A percentile compares a stretch with the other conserved stretches of the same genome.
Evolutionary conservation across 345 rosid species (phyloP).

Genomic region (Camelina neglecta): DNA sequence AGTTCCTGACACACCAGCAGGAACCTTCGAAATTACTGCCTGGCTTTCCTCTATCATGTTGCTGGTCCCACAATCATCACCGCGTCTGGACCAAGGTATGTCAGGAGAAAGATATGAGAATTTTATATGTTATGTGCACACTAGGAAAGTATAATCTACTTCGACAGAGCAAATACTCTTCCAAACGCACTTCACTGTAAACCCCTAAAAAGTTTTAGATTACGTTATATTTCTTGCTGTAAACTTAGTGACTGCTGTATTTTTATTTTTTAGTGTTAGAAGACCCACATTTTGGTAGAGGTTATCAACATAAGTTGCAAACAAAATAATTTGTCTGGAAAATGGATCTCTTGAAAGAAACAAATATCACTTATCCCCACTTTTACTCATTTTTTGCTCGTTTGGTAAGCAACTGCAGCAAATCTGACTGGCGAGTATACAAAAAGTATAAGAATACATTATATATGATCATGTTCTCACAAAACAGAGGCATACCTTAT

Average conservation of each 20-base stretch:
- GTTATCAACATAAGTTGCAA: neutral
- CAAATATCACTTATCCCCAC: conserved; percentile 12
- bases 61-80: conserved; percentile 46
- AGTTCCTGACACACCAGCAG: conserved; percentile 92
- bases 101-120: conserved; percentile 25
- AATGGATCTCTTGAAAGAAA: conserved; percentile 19
- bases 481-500: conserved; percentile 51
- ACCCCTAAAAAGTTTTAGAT: neutral
- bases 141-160: neutral
- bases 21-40: conserved; percentile 68
- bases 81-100: conserved; percentile 46
- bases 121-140: conserved; percentile 1
- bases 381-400: conserved; percentile 3
- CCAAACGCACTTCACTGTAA: conserved; percentile 12
- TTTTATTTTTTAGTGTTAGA: conserved; percentile 4
- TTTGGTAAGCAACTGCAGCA: conserved; percentile 16
- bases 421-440: conserved; percentile 11
- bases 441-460: neutral
- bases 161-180: conserved; percentile 23
- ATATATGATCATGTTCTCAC: neutral
- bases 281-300: conserved; percentile 15
- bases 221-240: neutral
- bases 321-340: neutral
- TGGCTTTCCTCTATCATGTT: conserved; percentile 55
- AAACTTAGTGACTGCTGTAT: conserved; percentile 1